Evolutionary conservation across 2,329 filamentous ascomycete genomes (phyloP).

Genomic region (Aspergillus sp.): DNA sequence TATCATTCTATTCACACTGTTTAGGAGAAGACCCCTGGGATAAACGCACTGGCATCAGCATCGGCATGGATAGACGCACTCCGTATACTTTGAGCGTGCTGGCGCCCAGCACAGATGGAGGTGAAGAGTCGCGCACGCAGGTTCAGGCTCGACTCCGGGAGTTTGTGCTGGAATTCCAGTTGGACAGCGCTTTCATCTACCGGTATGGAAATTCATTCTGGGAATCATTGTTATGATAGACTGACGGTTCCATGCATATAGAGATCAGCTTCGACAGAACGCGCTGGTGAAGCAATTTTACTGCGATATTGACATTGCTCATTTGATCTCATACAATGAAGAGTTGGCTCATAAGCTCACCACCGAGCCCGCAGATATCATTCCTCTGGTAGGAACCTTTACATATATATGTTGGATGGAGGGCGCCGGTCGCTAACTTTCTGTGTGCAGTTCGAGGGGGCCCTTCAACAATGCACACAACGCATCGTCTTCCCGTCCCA

Average conservation of each 20-base stretch:
- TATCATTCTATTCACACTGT: no score
- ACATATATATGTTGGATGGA: neutral
- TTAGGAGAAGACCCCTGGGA: no score
- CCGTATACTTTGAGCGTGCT: constrained; percentile 80
- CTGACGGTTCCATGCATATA: constrained; percentile 27
- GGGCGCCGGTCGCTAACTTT: neutral
- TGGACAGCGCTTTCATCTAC: constrained; percentile 93
- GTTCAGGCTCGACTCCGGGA: constrained; percentile 73
- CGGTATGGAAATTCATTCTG: constrained; percentile 47
- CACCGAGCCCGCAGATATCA: constrained; percentile 83
- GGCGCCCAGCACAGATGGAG: constrained; percentile 56
- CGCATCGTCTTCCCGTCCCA: constrained; percentile 81
- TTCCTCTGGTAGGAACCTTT: constrained; percentile 64
- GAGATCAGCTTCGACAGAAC: constrained; percentile 93
- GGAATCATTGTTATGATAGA: neutral
- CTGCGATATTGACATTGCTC: constrained; percentile 91
- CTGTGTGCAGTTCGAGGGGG: constrained; percentile 67
- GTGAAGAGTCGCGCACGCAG: constrained; percentile 61
- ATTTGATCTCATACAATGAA: constrained; percentile 93
- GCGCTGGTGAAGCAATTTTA: constrained; percentile 88
- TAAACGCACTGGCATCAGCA: constrained; percentile 1
- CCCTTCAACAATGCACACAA: constrained; percentile 83
- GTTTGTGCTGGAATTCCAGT: constrained; percentile 87
- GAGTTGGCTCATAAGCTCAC: constrained; percentile 84
- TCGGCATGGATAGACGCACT: constrained; percentile 73